These are phyloP conservation scores for Fusarium sp. DNA, from an alignment of 2,329 filamentous ascomycete species.

Conservation along the genomic window DNA sequence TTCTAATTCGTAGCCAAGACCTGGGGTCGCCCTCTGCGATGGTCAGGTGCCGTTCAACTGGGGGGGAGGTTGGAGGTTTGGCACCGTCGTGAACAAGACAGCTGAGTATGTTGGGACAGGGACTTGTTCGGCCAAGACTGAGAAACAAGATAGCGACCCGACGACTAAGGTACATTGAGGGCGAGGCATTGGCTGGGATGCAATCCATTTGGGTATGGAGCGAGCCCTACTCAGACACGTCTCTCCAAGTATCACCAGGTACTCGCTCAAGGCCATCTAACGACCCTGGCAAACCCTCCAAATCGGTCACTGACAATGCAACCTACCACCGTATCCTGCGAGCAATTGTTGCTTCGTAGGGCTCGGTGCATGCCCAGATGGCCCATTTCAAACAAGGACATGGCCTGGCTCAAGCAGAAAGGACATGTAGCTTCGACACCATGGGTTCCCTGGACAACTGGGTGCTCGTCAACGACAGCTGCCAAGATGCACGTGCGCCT, in stretches of 20 bases:
- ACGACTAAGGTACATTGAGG: no score
- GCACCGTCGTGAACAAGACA: background rate
- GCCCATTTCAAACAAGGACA: constrained; percentile 3
- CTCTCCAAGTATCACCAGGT: constrained; percentile 10
- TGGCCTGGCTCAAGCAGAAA: background rate
- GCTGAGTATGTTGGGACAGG: background rate
- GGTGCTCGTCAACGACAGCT: background rate
- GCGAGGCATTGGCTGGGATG: no score
- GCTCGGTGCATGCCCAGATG: constrained; percentile 14
- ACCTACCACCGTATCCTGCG: background rate
- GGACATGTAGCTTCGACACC: background rate
- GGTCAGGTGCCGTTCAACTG: constrained; percentile 37
- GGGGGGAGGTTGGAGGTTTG: constrained; percentile 19
- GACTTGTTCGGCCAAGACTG: no score
- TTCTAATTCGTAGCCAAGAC: constrained; percentile 41
- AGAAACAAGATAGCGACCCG: no score
- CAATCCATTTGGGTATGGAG: background rate
- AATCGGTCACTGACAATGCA: constrained; percentile 11
- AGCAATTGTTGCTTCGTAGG: constrained; percentile 7
- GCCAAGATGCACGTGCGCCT: constrained; percentile 16
- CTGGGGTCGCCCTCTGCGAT: constrained; percentile 23
- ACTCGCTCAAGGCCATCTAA: constrained; percentile 5
- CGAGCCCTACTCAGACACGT: background rate
- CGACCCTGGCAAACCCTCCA: constrained; percentile 9
- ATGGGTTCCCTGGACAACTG: background rate